Evolutionary conservation across 2,329 filamentous ascomycete genomes (phyloP).

Genomic region (Hypomyces rosellus): DNA sequence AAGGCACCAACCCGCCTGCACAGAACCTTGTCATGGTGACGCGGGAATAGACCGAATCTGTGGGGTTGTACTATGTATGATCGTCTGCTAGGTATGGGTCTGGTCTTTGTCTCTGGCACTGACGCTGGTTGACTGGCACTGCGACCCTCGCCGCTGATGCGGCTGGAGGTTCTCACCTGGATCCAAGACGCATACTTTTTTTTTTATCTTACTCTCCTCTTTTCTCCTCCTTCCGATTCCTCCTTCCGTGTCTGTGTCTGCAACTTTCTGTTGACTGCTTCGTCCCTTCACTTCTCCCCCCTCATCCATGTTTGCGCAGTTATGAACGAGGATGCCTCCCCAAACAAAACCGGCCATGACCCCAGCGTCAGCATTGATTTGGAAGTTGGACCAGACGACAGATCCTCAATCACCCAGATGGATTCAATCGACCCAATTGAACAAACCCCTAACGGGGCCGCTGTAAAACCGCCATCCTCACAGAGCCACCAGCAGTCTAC

Average conservation of each 20-base stretch:
- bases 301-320: background rate
- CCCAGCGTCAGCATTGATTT: background rate
- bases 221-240: background rate
- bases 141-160: background rate
- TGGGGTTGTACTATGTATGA: conserved; percentile 9
- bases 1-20: background rate
- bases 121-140: background rate
- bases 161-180: background rate
- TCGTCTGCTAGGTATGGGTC: conserved; percentile 6
- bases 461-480: background rate
- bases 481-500: background rate
- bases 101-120: background rate
- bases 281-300: background rate
- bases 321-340: conserved; percentile 10
- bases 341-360: background rate
- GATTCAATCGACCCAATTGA: background rate
- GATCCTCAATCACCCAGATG: background rate
- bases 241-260: background rate
- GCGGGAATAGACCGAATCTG: conserved; percentile 13
- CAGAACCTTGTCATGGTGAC: background rate
- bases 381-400: background rate
- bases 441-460: background rate
- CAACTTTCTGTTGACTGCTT: background rate
- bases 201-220: conserved; percentile 1
- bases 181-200: conserved; percentile 2